Conservation (phyloP, 208 protist species). For the Acanthamoeba sp. region DNA sequence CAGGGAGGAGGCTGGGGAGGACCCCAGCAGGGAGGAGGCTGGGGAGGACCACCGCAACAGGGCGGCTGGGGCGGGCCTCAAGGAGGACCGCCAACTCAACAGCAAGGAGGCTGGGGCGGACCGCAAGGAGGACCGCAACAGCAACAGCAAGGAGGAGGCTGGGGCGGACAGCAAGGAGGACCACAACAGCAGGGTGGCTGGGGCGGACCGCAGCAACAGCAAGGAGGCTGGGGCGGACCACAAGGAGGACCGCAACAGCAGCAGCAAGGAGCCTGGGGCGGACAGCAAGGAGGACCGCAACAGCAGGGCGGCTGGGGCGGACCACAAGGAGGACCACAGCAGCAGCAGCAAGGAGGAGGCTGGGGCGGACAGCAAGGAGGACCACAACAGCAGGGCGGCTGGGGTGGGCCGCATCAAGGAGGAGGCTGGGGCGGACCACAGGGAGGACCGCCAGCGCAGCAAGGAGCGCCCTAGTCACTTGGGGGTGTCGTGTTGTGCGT, state of each 20-base stretch:
- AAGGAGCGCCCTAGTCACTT: too few relatives aligned
- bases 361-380: neutral
- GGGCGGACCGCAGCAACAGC: neutral
- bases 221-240: neutral
- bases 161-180: neutral
- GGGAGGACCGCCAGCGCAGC: neutral
- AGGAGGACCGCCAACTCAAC: neutral
- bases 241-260: neutral
- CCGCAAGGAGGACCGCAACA: neutral
- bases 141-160: neutral
- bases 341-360: neutral
- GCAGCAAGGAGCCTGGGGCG: neutral
- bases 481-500: too few relatives aligned
- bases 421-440: neutral
- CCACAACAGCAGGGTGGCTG: neutral
- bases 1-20: too few relatives aligned
- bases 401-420: too few relatives aligned
- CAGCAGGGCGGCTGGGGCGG: neutral
- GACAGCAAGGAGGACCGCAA: neutral
- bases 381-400: neutral
- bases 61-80: slow-evolving; percentile 4
- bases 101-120: slow-evolving; percentile 11
- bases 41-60: neutral
- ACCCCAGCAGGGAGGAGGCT: too few relatives aligned
- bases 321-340: neutral